Base-by-base conservation (phyloP, 176 grass and related monocot species). In the Oryza brachyantha region DNA sequence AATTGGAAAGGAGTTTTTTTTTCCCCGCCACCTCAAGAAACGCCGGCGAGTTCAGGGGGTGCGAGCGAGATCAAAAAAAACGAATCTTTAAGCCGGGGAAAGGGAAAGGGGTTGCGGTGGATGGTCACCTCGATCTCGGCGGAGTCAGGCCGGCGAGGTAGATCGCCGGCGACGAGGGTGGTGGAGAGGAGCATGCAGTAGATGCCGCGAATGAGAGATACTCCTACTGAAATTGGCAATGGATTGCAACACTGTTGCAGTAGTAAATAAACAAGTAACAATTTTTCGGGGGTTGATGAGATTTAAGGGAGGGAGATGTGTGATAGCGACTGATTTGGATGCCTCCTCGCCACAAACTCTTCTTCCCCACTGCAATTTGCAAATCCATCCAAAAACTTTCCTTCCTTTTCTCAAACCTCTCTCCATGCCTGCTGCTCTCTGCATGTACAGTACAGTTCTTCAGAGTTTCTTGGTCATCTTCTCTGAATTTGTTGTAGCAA, bases 131-230 rank as follows among this genome's bases (percentile, higher is more conserved):
- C 64, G 54, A 71, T 71, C 61, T 84, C 64, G 43, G 35, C 61
- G 68, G 67, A 71, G 31, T 13, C 31, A 10, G 50, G 68, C 0
- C 43, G 29, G 34, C 61, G 61, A 71, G 79, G 62, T 72, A 68
- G 57, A 57, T 69, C 66, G 67, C 38, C 60, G 85, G 79, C 28
- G 50, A 38, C 31, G 72, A 58, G 25, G 11, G 19, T 58, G 6
- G 1, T 22, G 32, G 76, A 58, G 31, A 16, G 21, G 78, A 4
- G 6, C 31, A 27, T 28, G 84, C 36, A 21, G 78, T 84, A 84
- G 86, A 84, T 80, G 81, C 81, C 81, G 75, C 25, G 68, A 88
- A 72, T 78, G 39, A 70, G 36, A 38, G n/a, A n/a, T n/a, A n/a
- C n/a, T n/a, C n/a, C n/a, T 45, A 14, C 8, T 42, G 17, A 10